Percentiles rank a stretch among this genome's conserved stretches.
phyloP scores from a whole-genome alignment of 257 asterid species.

The Parsonsia alboflavescens region DNA sequence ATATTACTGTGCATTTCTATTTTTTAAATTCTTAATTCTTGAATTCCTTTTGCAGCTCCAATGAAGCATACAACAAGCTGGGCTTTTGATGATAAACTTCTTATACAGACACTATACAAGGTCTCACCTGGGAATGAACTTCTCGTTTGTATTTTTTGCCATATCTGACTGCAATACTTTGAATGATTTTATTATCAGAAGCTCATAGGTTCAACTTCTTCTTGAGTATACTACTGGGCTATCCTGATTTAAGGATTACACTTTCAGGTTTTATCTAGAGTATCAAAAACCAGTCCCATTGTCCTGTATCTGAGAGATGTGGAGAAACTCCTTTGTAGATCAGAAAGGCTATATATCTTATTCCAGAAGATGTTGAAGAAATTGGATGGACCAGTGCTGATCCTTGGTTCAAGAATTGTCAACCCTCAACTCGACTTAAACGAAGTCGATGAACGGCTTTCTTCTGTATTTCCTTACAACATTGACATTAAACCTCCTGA shows the following conservation, averaged over 20 bases:
- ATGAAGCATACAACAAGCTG: conserved; percentile 59
- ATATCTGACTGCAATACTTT: neutral
- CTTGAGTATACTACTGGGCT: neutral
- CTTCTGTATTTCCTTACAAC: conserved; percentile 69
- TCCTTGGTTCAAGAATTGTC: conserved; percentile 75
- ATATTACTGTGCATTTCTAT: neutral
- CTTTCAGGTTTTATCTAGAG: conserved; percentile 58
- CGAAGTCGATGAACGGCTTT: conserved; percentile 55
- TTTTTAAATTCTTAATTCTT: neutral
- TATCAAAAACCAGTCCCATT: conserved; percentile 53
- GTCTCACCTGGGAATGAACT: conserved; percentile 26
- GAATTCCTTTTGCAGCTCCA: conserved; percentile 41
- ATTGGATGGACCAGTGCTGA: conserved; percentile 61
- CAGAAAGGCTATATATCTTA: conserved; percentile 47
- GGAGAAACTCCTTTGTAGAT: conserved; percentile 54
- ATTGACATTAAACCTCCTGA: conserved; percentile 81
- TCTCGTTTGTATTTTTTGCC: neutral
- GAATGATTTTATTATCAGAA: neutral
- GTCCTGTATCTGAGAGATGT: conserved; percentile 81
- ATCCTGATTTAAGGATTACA: neutral
- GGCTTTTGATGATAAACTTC: conserved; percentile 75
- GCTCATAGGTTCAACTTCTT: neutral
- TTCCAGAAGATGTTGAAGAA: conserved; percentile 80
- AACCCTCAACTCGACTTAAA: conserved; percentile 42
- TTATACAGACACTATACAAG: conserved; percentile 76